Base-by-base conservation (phyloP, 495 filamentous ascomycete genomes). In the Xylaria flabelliformis region DNA sequence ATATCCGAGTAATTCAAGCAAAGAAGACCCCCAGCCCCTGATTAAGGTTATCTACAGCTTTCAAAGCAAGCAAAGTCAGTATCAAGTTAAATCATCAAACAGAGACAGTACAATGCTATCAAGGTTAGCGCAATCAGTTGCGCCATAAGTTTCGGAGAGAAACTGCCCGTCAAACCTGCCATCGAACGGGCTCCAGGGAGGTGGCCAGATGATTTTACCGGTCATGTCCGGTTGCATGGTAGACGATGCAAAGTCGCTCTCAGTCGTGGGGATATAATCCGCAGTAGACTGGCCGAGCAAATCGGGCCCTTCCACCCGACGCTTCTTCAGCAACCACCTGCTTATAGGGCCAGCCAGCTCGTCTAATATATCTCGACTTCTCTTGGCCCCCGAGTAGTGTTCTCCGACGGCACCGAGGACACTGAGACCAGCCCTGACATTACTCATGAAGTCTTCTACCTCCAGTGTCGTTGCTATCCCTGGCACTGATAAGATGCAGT, bases 361-460 rank as follows among this genome's bases (percentile, higher is more conserved):
- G 41, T 83, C 80, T 36, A 85, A 76, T 26, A 83, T 82, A 64
- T 86, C 83, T 8, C 84, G 76, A 1, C 82, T 83, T 44, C 82
- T 68, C 61, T 80, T 81, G 13, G 84, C 83, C 65, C 83, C 82
- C 5, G 75, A 69, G 83, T 84, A 86, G 72, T 85, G 79, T 36
- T 86, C 84, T 12, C 82, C 84, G 24, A 84, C 82, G 29, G 83
- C 83, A 71, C 84, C 85, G 15, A 86, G 80, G 21, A 86, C 80
- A 44, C 81, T 83, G 65, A 81, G 74, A 29, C 79, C 74, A n/a
- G 78, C 79, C 39, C 78, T 76, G n/a, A 82, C 75, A 59, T 83
- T 80, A 3, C 76, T 72, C 3, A 81, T 79, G 10, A 86, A 71
- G 15, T 82, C 81, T 17, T 83, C 80, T 39, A 85, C 78, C n/a